Base-by-base conservation (phyloP, 2,329 filamentous ascomycete genomes). In the Fusarium brevicatenulatum region DNA sequence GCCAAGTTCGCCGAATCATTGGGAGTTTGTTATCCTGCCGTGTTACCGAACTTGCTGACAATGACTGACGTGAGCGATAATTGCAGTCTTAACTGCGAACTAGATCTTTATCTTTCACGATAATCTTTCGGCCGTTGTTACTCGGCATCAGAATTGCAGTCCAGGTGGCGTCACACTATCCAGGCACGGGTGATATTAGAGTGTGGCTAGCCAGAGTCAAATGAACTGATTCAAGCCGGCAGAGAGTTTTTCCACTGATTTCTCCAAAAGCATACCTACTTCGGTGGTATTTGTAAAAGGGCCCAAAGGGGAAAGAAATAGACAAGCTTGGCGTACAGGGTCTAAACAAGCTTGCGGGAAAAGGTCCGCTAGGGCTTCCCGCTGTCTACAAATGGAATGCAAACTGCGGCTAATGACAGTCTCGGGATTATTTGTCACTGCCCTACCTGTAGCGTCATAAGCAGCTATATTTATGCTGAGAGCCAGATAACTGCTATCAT, bases 391-490 rank as follows among this genome's bases (percentile, higher is more conserved):
- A 34, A 13, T 2, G 21, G 47, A 50, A 19, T 34, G 8, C 6
- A 23, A 23, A 19, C 6, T 19, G 30, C n/a, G 9, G 11, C 30
- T 34, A 13, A 7, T 19, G 30, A 23, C 21, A 23, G 10, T 18
- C 28, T 13, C 21, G n/a, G 10, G 9, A n/a, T 1, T 5, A 49
- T 49, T 49, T 49, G 21, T 49, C 28, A n/a, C 2, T 25, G 8
- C 6, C 0, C 2, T 19, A 9, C 11, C 10, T 13, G 11, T 9
- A 19, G 7, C 2, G 5, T 4, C 5, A 21, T 4, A 13, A 13
- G 11, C 5, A 13, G 5, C 42, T 19, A 1, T 25, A 5, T 21
- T 10, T 28, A 4, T 28, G 5, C 18, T 15, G 9, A 4, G 25
- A 28, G 12, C 9, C 9, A 7, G 7, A 16, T n/a, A 19, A n/a